Evolutionary conservation across 2,329 filamentous ascomycete genomes (phyloP), one percentile per base, ranked within the genome.

Genomic region (Fusarium dimerum): DNA sequence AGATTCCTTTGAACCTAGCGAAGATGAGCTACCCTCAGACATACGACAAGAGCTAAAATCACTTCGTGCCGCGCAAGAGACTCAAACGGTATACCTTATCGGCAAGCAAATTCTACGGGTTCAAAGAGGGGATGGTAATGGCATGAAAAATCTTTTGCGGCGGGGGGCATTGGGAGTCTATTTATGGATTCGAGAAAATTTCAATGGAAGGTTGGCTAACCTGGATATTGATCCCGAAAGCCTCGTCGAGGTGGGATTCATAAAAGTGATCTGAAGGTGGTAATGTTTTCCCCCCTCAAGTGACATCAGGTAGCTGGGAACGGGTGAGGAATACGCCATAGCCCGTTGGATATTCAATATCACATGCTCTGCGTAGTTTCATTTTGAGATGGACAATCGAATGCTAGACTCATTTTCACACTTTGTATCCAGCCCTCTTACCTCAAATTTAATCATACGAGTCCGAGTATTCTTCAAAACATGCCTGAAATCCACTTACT

Each of bases 191-290:
- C 70, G 84, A 39, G 84, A 88, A 43, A 87, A 86, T 59, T 83
- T 81, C 8, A 70, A 84, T 43, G 77, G 80, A 1, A 88, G 87
- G 72, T 81, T 87, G 68, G 81, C 83, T 11, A 82, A 84, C 59
- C 68, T 87, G 54, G 48, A 58, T 20, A 57, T 61, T 32, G 57
- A 60, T 32, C 48, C 79, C 55, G 83, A 87, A 53, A 76, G 78
- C 40, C 64, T 87, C 45, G 79, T 88, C 11, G 85, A 88, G 69
- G 83, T 88, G 17, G 85, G 85, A 0, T 88, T 87, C 62, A 76
- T 87, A 1, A 87, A 86, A 69, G 82, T 87, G 57, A 82, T 87
- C 44, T 84, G 16, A 36, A 36, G 10, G 13, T 15, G 10, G 13
- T 36, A 36, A 12, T 36, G 32, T 15, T 36, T 36, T 15, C 13